A percentile compares a stretch with the other conserved stretches of the same genome.
Evolutionary conservation across 2,329 filamentous ascomycete species (phyloP).

Genomic region (Cercospora berteroae): DNA sequence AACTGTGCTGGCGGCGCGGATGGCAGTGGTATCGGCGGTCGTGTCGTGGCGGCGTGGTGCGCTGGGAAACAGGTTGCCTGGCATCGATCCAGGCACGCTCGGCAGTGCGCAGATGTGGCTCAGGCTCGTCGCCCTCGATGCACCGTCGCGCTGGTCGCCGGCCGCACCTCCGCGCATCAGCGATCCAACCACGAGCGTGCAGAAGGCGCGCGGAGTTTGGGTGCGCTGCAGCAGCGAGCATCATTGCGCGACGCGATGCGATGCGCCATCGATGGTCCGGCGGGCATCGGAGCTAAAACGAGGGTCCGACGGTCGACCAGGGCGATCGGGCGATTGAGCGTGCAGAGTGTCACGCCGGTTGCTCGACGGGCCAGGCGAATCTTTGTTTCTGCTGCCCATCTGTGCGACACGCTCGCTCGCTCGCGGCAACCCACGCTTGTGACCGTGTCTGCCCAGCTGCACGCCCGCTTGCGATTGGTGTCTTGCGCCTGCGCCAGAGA

Average conservation of each 20-base stretch:
- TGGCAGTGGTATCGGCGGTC: neutral
- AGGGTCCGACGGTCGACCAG: neutral
- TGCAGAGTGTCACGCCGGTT: neutral
- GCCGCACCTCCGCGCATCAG: neutral
- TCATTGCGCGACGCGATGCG: neutral
- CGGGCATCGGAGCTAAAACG: neutral
- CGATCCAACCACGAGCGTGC: conserved; percentile 1
- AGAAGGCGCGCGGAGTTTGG: neutral
- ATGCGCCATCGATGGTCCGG: neutral
- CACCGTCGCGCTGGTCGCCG: neutral
- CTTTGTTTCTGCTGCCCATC: conserved; percentile 14
- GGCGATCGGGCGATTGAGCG: conserved; percentile 11
- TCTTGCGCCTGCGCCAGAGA: neutral
- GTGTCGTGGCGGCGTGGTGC: neutral
- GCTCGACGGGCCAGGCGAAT: conserved; percentile 10
- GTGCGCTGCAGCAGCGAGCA: neutral
- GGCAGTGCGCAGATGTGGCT: neutral
- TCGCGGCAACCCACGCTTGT: conserved; percentile 1
- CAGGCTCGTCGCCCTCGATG: neutral
- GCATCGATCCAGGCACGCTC: neutral
- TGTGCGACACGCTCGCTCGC: conserved; percentile 4
- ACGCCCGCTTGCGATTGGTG: neutral
- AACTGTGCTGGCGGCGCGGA: neutral
- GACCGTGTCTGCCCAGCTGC: neutral
- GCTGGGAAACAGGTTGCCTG: neutral